These are phyloP conservation scores for Colletotrichum plurivorum DNA, from an alignment of 2,329 filamentous ascomycete genomes.

Conservation along the genomic window DNA sequence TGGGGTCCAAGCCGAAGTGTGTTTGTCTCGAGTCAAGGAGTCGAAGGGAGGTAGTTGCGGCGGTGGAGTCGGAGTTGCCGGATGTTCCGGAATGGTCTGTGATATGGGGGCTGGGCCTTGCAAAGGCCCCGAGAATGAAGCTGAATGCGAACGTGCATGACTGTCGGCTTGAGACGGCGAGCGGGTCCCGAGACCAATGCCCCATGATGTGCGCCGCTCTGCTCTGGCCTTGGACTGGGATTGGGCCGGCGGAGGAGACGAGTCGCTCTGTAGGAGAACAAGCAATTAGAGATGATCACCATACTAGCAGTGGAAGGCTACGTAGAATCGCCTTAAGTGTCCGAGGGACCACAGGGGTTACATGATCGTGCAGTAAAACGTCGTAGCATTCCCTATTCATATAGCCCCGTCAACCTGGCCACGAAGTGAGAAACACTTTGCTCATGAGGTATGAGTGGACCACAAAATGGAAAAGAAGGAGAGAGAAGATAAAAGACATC, in stretches of 20 bases:
- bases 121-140: conserved; percentile 29
- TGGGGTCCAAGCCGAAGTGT: conserved; percentile 40
- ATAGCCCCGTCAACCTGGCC: conserved; percentile 52
- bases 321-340: conserved; percentile 31
- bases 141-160: conserved; percentile 30
- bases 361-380: conserved; percentile 47
- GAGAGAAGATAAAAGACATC: conserved; percentile 33
- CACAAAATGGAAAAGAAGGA: conserved; percentile 41
- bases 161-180: conserved; percentile 46
- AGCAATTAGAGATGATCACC: conserved; percentile 44
- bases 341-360: conserved; percentile 41
- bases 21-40: conserved; percentile 40
- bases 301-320: conserved; percentile 23
- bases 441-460: conserved; percentile 26
- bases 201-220: conserved; percentile 62
- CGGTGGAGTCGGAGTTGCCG: conserved; percentile 35
- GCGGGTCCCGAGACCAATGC: conserved; percentile 53
- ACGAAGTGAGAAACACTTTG: conserved; percentile 42
- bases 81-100: conserved; percentile 36
- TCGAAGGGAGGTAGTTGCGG: conserved; percentile 42
- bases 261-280: conserved; percentile 54
- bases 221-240: conserved; percentile 54
- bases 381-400: conserved; percentile 60
- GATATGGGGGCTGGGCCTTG: conserved; percentile 16
- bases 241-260: conserved; percentile 52